Evolutionary conservation across 2,329 filamentous ascomycete genomes (phyloP), one percentile per base, ranked within the genome.

Genomic region (Aschersonia sp.): DNA sequence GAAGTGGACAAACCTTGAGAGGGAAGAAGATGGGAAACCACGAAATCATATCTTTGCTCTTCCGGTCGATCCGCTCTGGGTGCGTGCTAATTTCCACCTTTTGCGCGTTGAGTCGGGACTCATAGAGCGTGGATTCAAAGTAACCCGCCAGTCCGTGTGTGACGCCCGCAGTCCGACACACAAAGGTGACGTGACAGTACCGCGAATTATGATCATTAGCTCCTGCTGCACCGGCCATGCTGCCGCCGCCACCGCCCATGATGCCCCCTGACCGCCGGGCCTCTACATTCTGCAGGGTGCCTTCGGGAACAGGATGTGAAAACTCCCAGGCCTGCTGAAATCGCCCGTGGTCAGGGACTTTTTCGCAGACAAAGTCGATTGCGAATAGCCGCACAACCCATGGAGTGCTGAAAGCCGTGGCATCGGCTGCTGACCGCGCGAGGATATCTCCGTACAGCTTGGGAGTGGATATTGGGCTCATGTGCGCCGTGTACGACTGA

Each of bases 21-120:
- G 94, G 92, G 61, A 98, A 98, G 68, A 90, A 95, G 32, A 98
- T 97, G 1, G 92, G 92, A 62, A 98, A 98, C 92, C 92, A 98
- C 48, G 87, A 94, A 53, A 95, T 94, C 94, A 98, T 98, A 57
- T 94, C 89, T 60, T 84, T 84, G 71, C 88, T 95, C 76, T 97
- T 97, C 49, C 71, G 70, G 48, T 92, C 87, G 66, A 98, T 97
- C 32, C 83, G 86, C 53, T 94, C 84, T 0, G 92, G 94, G 58
- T 95, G 84, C 4, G 85, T 98, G 58, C 87, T 94, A 50, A 98
- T 74, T 68, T 97, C 90, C 5, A 95, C 78, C 55, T 79, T 81
- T 30, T 66, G 63, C 5, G 56, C 63, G 5, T 59, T 53, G 6
- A 65, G 52, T 50, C 67, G 65, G 10, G 72, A 75, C 55, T 74